A percentile compares a stretch with the other conserved stretches of the same genome.
These are phyloP conservation scores for Pichia sp. DNA, from an alignment of 1,139 yeast genomes.

Conservation along the genomic window DNA sequence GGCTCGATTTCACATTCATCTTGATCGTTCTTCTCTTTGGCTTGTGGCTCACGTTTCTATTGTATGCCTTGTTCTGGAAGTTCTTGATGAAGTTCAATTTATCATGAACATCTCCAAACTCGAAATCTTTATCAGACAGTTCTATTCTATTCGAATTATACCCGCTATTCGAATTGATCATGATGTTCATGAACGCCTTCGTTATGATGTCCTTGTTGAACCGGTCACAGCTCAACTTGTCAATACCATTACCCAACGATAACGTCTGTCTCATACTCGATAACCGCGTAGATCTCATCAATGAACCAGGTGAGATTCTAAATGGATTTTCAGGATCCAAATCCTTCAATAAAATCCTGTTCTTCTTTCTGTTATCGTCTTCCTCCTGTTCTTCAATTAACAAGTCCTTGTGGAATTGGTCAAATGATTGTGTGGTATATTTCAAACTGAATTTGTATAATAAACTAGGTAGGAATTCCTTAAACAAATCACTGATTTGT, in stretches of 20 bases:
- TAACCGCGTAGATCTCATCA: constrained; percentile 68
- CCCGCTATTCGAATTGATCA: constrained; percentile 23
- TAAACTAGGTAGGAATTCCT: constrained; percentile 82
- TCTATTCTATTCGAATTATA: constrained; percentile 27
- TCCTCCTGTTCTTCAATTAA: constrained; percentile 32
- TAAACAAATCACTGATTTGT: constrained; percentile 74
- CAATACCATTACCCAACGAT: constrained; percentile 43
- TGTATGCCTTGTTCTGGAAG: constrained; percentile 46
- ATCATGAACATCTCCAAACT: constrained; percentile 19
- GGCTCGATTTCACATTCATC: constrained; percentile 26
- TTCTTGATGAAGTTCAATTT: constrained; percentile 46
- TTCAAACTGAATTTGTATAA: constrained; percentile 73
- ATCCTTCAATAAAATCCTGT: constrained; percentile 42
- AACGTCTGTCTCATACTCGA: constrained; percentile 79
- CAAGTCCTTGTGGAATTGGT: constrained; percentile 37
- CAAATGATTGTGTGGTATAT: constrained; percentile 54
- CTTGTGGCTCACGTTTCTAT: constrained; percentile 33
- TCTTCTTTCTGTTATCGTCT: constrained; percentile 26
- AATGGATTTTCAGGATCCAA: constrained; percentile 56
- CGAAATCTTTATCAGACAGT: constrained; percentile 28
- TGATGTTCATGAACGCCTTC: constrained; percentile 32
- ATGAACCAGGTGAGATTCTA: constrained; percentile 61
- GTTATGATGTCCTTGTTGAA: constrained; percentile 33
- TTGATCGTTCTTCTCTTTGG: constrained; percentile 52
- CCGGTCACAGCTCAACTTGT: constrained; percentile 31